Conservation (phyloP, 2,329 filamentous ascomycete species). For the Diaporthe helianthi region DNA sequence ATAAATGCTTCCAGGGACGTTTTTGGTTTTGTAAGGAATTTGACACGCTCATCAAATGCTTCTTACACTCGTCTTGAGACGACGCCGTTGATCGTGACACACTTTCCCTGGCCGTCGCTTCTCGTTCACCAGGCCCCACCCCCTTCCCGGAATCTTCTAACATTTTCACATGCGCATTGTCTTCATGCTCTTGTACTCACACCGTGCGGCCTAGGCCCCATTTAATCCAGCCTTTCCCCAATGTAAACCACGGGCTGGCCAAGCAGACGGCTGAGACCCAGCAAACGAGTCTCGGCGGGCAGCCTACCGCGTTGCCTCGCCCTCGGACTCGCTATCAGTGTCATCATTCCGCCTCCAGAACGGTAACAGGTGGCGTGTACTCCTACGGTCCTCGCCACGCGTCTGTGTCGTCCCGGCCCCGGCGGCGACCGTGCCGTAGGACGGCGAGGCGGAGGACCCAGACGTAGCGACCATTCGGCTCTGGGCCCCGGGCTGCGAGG, state of each 20-base stretch:
- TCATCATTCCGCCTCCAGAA: conserved; percentile 34
- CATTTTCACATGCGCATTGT: not conserved
- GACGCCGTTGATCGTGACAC: not conserved
- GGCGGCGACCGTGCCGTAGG: conserved; percentile 25
- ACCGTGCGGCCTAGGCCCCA: not conserved
- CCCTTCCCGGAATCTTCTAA: too few relatives aligned
- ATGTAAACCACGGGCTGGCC: not conserved
- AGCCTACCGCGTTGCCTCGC: not conserved
- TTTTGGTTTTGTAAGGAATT: not conserved
- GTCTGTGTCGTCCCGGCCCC: not conserved
- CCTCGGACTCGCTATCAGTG: conserved; percentile 29
- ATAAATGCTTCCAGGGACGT: not conserved
- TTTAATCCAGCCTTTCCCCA: too few relatives aligned
- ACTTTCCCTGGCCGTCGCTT: not conserved
- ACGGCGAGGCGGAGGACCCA: not conserved
- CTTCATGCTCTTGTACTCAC: not conserved
- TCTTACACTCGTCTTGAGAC: not conserved
- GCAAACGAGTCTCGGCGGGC: not conserved
- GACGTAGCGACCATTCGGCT: conserved; percentile 9
- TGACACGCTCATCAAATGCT: not conserved
- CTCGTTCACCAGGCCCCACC: too few relatives aligned
- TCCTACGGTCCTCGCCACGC: not conserved
- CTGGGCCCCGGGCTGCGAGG: conserved; percentile 23
- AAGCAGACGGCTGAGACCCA: not conserved
- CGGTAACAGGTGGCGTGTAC: conserved; percentile 21